Conservation (phyloP, 306 rosid genomes). For the Castanospermum australe region DNA sequence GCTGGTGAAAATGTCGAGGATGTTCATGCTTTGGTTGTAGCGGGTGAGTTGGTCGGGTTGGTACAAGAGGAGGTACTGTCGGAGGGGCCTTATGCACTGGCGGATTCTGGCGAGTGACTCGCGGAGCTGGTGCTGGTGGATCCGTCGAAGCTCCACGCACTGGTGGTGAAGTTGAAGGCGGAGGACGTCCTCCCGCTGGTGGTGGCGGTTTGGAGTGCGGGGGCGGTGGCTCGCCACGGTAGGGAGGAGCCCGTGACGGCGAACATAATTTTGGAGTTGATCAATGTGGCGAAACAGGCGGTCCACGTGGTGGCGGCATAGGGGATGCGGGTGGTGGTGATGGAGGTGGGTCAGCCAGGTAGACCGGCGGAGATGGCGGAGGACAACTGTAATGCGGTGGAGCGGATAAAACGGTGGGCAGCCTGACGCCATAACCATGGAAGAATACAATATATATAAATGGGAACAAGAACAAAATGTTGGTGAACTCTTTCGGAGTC, state of each 20-base stretch:
- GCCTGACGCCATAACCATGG: neutral
- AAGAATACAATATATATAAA: too few relatives aligned
- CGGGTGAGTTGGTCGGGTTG: constrained; percentile 24
- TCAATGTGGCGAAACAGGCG: neutral
- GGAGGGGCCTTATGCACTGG: constrained; percentile 30
- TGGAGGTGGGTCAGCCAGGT: neutral
- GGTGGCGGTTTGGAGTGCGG: neutral
- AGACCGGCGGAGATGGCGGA: neutral
- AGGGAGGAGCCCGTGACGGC: neutral
- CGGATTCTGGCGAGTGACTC: constrained; percentile 23
- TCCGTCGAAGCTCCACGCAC: constrained; percentile 17
- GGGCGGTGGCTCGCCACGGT: neutral
- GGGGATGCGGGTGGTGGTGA: neutral
- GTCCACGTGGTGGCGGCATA: neutral
- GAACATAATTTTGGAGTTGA: neutral
- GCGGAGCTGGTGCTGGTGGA: constrained; percentile 30
- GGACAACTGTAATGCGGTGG: neutral
- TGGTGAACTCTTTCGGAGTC: neutral
- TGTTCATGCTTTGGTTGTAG: constrained; percentile 23
- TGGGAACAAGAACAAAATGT: neutral
- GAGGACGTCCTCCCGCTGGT: neutral
- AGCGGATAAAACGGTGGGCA: neutral
- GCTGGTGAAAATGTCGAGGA: constrained; percentile 32
- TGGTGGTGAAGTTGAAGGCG: neutral
- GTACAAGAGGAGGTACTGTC: constrained; percentile 9